Percentiles rank a stretch among this genome's conserved stretches.
Evolutionary conservation across 352 stramenopile genomes (phyloP).

Genomic region (Globisporangium parvum): DNA sequence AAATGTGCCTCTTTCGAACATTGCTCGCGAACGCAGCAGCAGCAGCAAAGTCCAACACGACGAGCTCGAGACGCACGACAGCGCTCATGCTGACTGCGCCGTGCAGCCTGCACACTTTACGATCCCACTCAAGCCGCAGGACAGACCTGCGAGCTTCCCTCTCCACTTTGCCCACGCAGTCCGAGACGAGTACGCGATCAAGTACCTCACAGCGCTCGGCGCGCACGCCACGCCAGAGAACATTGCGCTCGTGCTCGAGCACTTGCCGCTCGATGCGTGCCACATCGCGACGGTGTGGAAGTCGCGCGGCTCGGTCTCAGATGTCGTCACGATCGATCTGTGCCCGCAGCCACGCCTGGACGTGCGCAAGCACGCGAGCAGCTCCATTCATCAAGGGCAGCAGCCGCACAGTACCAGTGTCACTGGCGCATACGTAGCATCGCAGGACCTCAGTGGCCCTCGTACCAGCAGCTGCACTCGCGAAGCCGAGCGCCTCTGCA

Average conservation of each 20-base stretch:
- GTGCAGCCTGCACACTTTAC: conserved; percentile 45
- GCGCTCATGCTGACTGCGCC: conserved; percentile 19
- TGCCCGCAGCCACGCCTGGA: conserved; percentile 18
- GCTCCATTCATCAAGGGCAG: no score
- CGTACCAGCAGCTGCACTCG: not conserved
- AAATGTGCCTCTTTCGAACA: not conserved
- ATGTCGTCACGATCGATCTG: conserved; percentile 50
- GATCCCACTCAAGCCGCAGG: conserved; percentile 49
- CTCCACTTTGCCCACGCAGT: conserved; percentile 36
- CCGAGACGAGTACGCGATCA: conserved; percentile 64
- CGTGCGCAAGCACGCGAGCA: conserved; percentile 1
- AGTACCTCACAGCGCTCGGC: conserved; percentile 61
- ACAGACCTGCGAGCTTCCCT: conserved; percentile 35
- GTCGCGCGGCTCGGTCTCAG: conserved; percentile 41
- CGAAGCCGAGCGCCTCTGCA: not conserved
- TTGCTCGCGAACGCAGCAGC: not conserved
- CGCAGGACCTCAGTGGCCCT: no score
- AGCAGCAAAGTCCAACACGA: conserved; percentile 13
- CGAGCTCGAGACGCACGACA: not conserved
- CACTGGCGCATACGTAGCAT: no score
- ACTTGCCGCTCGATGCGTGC: conserved; percentile 62
- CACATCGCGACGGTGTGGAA: conserved; percentile 52
- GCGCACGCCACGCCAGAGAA: conserved; percentile 44
- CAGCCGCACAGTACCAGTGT: no score
- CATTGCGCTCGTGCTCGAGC: conserved; percentile 49